Evolutionary conservation across 208 protist species (phyloP), one percentile per base, ranked within the genome.

Genomic region (Acanthamoeba healyi): DNA sequence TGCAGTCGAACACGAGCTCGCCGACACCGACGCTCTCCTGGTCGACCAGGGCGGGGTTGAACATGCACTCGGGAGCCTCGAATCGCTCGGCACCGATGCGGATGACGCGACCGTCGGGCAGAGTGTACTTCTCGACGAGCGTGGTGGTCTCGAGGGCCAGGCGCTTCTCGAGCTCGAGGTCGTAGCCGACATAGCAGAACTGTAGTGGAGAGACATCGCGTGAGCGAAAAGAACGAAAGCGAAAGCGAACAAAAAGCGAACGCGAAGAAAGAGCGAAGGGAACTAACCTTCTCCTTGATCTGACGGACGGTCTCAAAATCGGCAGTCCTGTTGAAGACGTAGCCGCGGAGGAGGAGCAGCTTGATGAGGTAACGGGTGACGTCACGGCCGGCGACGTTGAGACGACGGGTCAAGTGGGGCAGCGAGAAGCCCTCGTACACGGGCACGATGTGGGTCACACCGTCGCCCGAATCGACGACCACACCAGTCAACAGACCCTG

Each of bases 401-500:
- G 94, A 94, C 98, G 97, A 38, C 98, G 89, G 7, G 97, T 97
- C 42, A 97, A 70, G 94, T 99, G 95, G 24, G 96, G 95, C 22
- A 99, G 87, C 2, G 95, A 84, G 95, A 99, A 99, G 93, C 99
- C 99, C 74, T 99, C 99, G 94, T 98, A 99, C 14, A 99, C 99
- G 26, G 99, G 99, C 4, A 99, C 98, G 77, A 99, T 97, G 92
- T 99, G 99, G 19, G 99, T 99, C 49, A 99, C 98, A 70, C 99
- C 99, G 84, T 99, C 99, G 67, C 99, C 99, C 91, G 98, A 99
- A 96, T 99, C 99, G 44, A 99, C 95, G 10, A 99, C 99, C 19
- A 99, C 96, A 91, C 99, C 99, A 26, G 98, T 99, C 0, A 98
- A 97, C 19, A 99, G 97, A 67, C 95, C 97, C 92, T 99, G 98